Percentiles rank a stretch among this genome's conserved stretches.
These are phyloP conservation scores for Diaporthe ilicicola DNA, from an alignment of 2,329 filamentous ascomycete genomes.

Conservation along the genomic window DNA sequence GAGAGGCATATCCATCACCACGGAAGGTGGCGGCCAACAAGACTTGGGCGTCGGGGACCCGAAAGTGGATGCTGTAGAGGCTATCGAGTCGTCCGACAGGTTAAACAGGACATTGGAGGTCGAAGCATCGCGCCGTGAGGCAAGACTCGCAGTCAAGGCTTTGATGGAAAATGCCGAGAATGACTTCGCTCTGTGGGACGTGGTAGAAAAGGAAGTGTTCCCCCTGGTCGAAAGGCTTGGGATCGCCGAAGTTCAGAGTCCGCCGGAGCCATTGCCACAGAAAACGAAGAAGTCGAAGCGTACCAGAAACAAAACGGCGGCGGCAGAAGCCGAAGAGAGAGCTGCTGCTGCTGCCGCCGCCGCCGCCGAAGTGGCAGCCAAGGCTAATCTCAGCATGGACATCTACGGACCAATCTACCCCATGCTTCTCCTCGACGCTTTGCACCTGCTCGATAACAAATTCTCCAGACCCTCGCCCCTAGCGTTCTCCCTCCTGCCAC, in stretches of 20 bases:
- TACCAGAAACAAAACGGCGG: slow-evolving; percentile 29
- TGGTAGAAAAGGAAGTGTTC: slow-evolving; percentile 74
- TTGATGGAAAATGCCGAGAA: slow-evolving; percentile 64
- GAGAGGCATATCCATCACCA: slow-evolving; percentile 31
- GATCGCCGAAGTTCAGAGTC: slow-evolving; percentile 47
- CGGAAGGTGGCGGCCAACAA: slow-evolving; percentile 9
- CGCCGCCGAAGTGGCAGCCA: slow-evolving; percentile 5
- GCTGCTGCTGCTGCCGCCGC: slow-evolving; percentile 13
- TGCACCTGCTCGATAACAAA: slow-evolving; percentile 63
- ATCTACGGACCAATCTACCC: slow-evolving; percentile 73
- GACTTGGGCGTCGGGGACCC: not conserved
- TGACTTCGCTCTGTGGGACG: slow-evolving; percentile 72
- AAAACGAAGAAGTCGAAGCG: slow-evolving; percentile 16
- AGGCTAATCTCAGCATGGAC: slow-evolving; percentile 55
- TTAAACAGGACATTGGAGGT: slow-evolving; percentile 46
- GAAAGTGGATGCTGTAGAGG: slow-evolving; percentile 40
- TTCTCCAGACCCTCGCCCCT: slow-evolving; percentile 68
- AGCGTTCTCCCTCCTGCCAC: slow-evolving; percentile 69
- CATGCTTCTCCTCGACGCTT: slow-evolving; percentile 64
- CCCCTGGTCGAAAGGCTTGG: slow-evolving; percentile 64
- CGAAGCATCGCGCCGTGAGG: slow-evolving; percentile 51
- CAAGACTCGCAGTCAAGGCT: slow-evolving; percentile 60
- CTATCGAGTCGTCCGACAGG: slow-evolving; percentile 30
- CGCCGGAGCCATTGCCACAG: not conserved
- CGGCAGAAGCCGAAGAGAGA: slow-evolving; percentile 31